A percentile compares a stretch with the other conserved stretches of the same genome.
Evolutionary conservation across 331 rosid genomes (phyloP).

Genomic region (Dryas integrifolia): DNA sequence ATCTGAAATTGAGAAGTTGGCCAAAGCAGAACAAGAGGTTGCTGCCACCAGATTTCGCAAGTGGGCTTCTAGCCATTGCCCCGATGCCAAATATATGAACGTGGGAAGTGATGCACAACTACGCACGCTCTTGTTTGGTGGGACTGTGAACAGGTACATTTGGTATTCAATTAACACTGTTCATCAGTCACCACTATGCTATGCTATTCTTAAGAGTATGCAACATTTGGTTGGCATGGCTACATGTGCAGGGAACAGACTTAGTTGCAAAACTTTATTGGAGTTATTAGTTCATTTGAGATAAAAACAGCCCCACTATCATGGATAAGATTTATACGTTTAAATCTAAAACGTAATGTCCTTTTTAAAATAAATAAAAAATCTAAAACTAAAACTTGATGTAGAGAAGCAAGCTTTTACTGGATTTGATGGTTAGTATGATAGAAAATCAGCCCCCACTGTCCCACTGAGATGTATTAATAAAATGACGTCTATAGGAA

Average conservation of each 20-base stretch:
- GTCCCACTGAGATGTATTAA: neutral
- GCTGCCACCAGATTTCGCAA: conserved; percentile 78
- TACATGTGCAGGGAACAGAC: neutral
- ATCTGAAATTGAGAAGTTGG: conserved; percentile 77
- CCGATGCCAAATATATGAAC: conserved; percentile 88
- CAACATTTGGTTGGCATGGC: conserved; percentile 1
- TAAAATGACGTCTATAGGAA: neutral
- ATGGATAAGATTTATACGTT: neutral
- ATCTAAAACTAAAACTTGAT: neutral
- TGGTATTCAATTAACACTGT: neutral
- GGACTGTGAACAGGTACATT: conserved; percentile 64
- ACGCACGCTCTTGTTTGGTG: conserved; percentile 90
- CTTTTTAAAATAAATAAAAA: neutral
- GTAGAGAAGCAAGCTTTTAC: neutral
- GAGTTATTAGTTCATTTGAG: conserved; percentile 1
- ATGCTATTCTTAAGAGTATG: conserved; percentile 8
- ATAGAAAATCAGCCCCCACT: neutral
- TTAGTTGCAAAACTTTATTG: neutral
- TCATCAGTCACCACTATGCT: neutral
- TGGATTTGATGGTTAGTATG: neutral
- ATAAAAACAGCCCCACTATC: neutral
- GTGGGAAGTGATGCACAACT: conserved; percentile 91
- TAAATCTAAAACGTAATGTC: neutral
- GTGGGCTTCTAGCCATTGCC: conserved; percentile 81
- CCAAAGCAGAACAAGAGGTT: conserved; percentile 77